Evolutionary conservation across 1,139 yeast genomes (phyloP).

Genomic region (Suhomyces atakaporum): DNA sequence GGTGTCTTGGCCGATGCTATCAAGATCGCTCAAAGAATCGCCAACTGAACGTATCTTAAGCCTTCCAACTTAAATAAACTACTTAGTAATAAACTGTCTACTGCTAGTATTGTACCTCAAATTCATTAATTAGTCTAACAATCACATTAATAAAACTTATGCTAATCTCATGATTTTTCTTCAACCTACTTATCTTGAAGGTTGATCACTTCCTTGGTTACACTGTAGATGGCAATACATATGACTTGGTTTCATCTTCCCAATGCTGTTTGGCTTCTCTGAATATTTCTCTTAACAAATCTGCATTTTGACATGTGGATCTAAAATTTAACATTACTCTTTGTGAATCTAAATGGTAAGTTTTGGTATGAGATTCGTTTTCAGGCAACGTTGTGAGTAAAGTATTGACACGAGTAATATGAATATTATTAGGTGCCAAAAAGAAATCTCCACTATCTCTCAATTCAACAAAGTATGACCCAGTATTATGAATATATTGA

Average conservation of each 20-base stretch:
- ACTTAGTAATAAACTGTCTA: too few relatives aligned
- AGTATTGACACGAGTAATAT: constrained; percentile 62
- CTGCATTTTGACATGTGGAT: constrained; percentile 57
- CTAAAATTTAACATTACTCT: constrained; percentile 70
- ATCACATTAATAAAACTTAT: too few relatives aligned
- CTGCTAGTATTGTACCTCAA: too few relatives aligned
- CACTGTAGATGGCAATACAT: constrained; percentile 9
- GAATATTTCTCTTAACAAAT: constrained; percentile 52
- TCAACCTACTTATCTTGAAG: too few relatives aligned
- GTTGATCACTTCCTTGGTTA: background rate
- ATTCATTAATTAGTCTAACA: too few relatives aligned
- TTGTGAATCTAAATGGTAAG: constrained; percentile 60
- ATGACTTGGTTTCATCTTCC: constrained; percentile 31
- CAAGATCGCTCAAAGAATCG: constrained; percentile 85
- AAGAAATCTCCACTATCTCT: constrained; percentile 79
- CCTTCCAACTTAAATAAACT: too few relatives aligned
- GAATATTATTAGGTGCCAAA: constrained; percentile 78
- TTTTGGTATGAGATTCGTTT: constrained; percentile 29
- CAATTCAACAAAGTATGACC: constrained; percentile 86
- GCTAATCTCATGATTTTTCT: too few relatives aligned
- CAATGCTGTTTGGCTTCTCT: constrained; percentile 57
- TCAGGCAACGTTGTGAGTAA: constrained; percentile 28
- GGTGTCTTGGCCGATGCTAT: constrained; percentile 94
- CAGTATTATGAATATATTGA: constrained; percentile 88
- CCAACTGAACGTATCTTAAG: constrained; percentile 33